Conservation (phyloP, 495 filamentous ascomycete species). For the Clavariopsis aquatica region DNA sequence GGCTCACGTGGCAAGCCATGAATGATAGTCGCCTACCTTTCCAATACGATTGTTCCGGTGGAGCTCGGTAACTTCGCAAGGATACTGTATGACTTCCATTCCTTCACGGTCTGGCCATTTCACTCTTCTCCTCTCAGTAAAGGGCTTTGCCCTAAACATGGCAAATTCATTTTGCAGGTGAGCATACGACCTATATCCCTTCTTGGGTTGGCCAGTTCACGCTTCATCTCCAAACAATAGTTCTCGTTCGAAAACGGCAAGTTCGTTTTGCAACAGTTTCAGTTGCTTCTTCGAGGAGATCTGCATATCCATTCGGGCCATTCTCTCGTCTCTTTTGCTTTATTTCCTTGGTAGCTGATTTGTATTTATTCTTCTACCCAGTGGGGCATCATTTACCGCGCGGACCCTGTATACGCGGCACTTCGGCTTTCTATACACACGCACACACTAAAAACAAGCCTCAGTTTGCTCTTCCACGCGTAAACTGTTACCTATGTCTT, state of each 20-base stretch:
- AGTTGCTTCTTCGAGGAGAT: not conserved
- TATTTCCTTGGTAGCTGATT: not conserved
- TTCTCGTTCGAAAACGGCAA: no score
- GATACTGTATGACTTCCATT: not conserved
- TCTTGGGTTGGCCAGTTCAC: no score
- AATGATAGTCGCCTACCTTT: not conserved
- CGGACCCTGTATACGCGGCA: not conserved
- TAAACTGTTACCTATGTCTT: no score
- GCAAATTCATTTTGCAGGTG: no score
- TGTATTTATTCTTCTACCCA: not conserved
- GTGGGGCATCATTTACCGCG: not conserved
- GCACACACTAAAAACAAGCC: no score
- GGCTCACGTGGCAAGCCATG: not conserved
- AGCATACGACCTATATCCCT: no score
- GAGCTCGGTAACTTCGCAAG: constrained; percentile 6
- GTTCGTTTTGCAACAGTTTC: not conserved
- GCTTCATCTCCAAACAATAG: no score
- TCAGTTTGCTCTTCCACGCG: no score
- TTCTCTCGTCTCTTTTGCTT: not conserved
- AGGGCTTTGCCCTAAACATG: no score
- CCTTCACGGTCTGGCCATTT: not conserved
- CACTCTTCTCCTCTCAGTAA: not conserved
- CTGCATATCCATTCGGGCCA: not conserved
- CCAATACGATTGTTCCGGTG: constrained; percentile 12
- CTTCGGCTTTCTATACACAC: no score